These are phyloP conservation scores for Kalmusia sp. DNA, from an alignment of 2,329 filamentous ascomycete species.

Conservation along the genomic window DNA sequence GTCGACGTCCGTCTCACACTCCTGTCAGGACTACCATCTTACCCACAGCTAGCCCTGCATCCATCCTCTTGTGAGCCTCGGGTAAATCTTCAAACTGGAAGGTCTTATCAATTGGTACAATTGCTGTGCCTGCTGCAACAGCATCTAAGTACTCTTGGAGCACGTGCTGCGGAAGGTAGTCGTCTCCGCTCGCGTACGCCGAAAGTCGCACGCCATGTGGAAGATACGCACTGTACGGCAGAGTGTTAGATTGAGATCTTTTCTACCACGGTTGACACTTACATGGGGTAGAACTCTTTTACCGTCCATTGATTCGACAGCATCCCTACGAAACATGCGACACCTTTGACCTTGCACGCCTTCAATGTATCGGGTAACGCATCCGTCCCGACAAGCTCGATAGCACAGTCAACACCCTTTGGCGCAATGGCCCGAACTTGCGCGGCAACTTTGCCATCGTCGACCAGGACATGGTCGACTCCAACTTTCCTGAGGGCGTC, in stretches of 20 bases:
- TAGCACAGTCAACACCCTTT: constrained; percentile 5
- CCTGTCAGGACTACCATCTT: constrained; percentile 8
- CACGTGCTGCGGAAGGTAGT: constrained; percentile 1
- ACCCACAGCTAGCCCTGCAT: background rate
- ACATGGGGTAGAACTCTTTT: constrained; percentile 7
- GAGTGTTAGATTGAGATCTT: background rate
- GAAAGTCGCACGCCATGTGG: background rate
- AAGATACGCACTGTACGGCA: constrained; percentile 1
- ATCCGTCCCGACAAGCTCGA: constrained; percentile 5
- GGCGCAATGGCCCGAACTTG: constrained; percentile 1
- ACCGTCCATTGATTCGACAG: constrained; percentile 2
- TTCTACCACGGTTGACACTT: background rate
- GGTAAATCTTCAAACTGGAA: constrained; percentile 1
- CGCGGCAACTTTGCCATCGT: constrained; percentile 1
- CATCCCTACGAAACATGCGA: constrained; percentile 1
- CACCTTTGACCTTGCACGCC: constrained; percentile 2
- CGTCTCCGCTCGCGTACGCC: background rate
- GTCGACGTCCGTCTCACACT: background rate
- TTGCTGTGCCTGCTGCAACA: background rate
- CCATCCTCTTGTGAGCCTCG: constrained; percentile 8
- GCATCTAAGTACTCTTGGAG: constrained; percentile 2
- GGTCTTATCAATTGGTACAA: constrained; percentile 1
- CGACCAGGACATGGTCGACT: constrained; percentile 2
- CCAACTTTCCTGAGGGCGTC: constrained; percentile 1
- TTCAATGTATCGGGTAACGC: constrained; percentile 6